A percentile compares a stretch with the other conserved stretches of the same genome.
These are phyloP conservation scores for Arabidopsis lyrata DNA, from an alignment of 441 rosid genomes.

Conservation along the genomic window DNA sequence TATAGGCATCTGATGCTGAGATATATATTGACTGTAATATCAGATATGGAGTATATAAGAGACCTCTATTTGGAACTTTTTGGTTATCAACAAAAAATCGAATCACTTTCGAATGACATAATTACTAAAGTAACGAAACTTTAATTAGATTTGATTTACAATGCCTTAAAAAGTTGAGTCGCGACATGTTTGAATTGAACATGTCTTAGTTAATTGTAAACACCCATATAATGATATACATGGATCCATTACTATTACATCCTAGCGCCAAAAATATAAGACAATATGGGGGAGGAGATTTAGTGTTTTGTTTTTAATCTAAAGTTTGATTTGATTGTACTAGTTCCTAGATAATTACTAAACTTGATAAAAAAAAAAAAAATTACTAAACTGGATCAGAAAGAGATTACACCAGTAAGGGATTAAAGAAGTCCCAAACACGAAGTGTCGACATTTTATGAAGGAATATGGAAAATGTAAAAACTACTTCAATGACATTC, in stretches of 20 bases:
- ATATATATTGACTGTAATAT: neutral
- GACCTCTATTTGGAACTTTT: neutral
- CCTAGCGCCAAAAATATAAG: constrained; percentile 6
- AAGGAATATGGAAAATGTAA: neutral
- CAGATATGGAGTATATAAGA: neutral
- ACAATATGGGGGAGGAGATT: constrained; percentile 16
- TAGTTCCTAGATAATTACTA: neutral
- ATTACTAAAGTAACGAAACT: neutral
- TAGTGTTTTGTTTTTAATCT: constrained; percentile 7
- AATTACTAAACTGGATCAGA: constrained; percentile 1
- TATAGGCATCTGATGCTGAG: constrained; percentile 16
- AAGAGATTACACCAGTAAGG: neutral
- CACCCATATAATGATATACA: neutral
- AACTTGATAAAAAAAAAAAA: neutral
- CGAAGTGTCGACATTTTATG: neutral
- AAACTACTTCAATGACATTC: constrained; percentile 2
- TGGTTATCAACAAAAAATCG: neutral
- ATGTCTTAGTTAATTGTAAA: constrained; percentile 20
- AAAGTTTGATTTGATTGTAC: constrained; percentile 2
- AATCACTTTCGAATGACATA: neutral
- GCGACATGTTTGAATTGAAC: constrained; percentile 8
- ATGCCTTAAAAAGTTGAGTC: neutral
- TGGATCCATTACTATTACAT: neutral
- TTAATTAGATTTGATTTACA: neutral
- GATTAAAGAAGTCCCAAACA: neutral